phyloP scores from a whole-genome alignment of 208 protist genomes.

The Tritrichomonas musculus region DNA sequence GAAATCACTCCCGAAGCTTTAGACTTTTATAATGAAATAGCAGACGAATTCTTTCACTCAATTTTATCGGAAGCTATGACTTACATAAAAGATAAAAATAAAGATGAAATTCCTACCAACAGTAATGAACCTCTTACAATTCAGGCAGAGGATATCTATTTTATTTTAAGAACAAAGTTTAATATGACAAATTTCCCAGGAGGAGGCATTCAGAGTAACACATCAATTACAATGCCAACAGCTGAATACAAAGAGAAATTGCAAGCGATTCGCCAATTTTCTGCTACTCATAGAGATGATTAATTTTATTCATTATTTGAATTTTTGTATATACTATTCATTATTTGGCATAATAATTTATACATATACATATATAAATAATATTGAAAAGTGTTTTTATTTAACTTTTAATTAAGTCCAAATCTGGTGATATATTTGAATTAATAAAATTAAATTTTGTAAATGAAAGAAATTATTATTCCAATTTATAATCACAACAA shows the following conservation, averaged over 20 bases:
- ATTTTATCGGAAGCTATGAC: background rate
- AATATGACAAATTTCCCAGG: background rate
- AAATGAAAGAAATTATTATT: no score
- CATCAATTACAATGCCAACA: background rate
- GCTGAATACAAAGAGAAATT: background rate
- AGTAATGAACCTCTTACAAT: background rate
- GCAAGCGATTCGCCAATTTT: background rate
- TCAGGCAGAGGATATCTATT: background rate
- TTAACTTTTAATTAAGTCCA: no score
- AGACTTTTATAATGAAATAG: background rate
- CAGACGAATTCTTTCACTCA: background rate
- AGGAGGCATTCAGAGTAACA: background rate
- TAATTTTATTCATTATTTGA: no score
- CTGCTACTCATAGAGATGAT: no score
- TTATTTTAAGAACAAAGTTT: background rate
- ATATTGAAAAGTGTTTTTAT: no score
- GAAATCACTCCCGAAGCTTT: background rate
- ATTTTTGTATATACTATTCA: no score
- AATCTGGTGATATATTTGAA: no score
- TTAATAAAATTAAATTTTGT: no score
- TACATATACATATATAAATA: no score
- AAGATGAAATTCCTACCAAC: background rate
- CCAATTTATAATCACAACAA: no score
- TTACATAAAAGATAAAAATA: background rate
- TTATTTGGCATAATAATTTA: no score